A percentile compares a stretch with the other conserved stretches of the same genome.
These are phyloP conservation scores for Bipolaris zeicola DNA, from an alignment of 2,329 filamentous ascomycete genomes.

Conservation along the genomic window DNA sequence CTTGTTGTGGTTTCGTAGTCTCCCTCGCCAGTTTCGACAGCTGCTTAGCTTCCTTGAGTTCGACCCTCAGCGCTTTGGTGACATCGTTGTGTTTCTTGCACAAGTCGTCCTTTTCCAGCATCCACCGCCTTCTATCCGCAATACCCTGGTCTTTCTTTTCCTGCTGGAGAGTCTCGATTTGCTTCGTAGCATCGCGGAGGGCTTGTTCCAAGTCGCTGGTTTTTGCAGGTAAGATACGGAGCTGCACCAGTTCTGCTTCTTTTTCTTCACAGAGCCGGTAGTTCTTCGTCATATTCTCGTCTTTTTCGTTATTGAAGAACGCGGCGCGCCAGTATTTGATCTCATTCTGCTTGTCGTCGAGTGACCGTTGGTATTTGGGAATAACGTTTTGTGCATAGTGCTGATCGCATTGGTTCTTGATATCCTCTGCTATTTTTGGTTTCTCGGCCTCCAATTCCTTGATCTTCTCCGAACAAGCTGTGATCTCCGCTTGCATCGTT, in stretches of 20 bases:
- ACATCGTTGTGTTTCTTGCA: neutral
- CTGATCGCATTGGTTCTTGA: neutral
- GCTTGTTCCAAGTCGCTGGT: neutral
- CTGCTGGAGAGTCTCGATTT: neutral
- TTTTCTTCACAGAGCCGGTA: neutral
- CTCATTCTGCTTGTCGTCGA: neutral
- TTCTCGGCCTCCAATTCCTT: neutral
- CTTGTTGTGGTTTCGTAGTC: neutral
- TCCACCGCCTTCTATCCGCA: constrained; percentile 2
- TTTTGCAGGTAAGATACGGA: neutral
- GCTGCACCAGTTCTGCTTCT: neutral
- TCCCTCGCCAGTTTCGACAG: neutral
- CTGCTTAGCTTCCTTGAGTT: neutral
- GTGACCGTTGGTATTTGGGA: neutral
- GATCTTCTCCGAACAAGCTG: neutral
- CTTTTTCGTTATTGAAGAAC: neutral
- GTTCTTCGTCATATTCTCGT: neutral
- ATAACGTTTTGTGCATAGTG: neutral
- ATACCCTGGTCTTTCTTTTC: constrained; percentile 3
- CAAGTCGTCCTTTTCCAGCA: neutral
- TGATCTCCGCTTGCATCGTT: neutral
- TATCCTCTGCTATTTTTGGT: neutral
- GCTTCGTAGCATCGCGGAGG: neutral
- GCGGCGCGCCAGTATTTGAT: neutral
- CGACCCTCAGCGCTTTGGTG: neutral